These are phyloP conservation scores for Aspergillus udagawae DNA, from an alignment of 2,329 filamentous ascomycete species.

Conservation along the genomic window DNA sequence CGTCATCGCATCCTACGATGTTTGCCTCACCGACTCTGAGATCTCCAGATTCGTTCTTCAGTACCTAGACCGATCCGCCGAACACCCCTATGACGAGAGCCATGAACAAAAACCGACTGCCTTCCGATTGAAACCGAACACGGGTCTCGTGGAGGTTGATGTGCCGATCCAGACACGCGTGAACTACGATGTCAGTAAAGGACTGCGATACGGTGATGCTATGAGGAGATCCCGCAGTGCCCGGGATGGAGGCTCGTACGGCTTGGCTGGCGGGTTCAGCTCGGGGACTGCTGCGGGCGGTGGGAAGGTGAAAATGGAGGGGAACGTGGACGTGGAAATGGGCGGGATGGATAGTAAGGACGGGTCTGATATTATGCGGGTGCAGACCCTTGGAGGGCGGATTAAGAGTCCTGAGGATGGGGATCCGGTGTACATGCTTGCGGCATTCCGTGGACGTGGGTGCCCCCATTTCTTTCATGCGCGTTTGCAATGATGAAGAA, in stretches of 20 bases:
- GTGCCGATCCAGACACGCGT: constrained; percentile 69
- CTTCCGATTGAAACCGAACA: constrained; percentile 74
- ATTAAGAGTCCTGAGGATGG: constrained; percentile 65
- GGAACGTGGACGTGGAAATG: constrained; percentile 12
- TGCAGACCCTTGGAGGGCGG: constrained; percentile 82
- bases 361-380: constrained; percentile 59
- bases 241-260: constrained; percentile 64
- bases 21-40: constrained; percentile 76
- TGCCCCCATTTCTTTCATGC: constrained; percentile 14
- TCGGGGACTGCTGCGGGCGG: constrained; percentile 44
- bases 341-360: constrained; percentile 18
- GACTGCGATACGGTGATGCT: constrained; percentile 75
- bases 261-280: constrained; percentile 69
- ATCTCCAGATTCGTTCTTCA: constrained; percentile 77
- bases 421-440: constrained; percentile 78
- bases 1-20: constrained; percentile 70
- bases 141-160: constrained; percentile 87
- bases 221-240: constrained; percentile 53
- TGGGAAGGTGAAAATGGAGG: constrained; percentile 21
- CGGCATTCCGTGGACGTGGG: constrained; percentile 79
- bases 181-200: constrained; percentile 81
- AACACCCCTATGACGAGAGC: constrained; percentile 58
- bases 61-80: constrained; percentile 66
- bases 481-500: neutral
- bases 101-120: constrained; percentile 59